These are phyloP conservation scores for Cnidoscolus chayamansa DNA, from an alignment of 441 rosid species.

Conservation along the genomic window DNA sequence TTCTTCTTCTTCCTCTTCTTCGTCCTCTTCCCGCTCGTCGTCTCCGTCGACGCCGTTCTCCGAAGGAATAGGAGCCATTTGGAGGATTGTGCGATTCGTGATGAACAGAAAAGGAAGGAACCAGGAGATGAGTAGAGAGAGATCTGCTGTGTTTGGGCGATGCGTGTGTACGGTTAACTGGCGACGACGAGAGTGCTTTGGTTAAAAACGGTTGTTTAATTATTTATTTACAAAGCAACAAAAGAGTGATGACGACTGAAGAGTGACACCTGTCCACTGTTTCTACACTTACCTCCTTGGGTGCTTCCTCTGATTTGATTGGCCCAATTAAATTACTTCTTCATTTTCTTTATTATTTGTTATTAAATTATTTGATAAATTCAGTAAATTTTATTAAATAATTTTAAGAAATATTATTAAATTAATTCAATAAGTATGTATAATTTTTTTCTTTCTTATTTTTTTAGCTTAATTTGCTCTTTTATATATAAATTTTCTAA, in stretches of 20 bases:
- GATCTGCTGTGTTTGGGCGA: constrained; percentile 4
- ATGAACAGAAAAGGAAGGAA: background rate
- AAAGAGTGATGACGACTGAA: constrained; percentile 28
- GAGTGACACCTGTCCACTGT: constrained; percentile 28
- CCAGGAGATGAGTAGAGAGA: constrained; percentile 18
- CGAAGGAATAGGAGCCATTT: constrained; percentile 76
- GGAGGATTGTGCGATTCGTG: constrained; percentile 26
- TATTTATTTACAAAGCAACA: constrained; percentile 49
- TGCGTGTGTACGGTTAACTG: background rate
- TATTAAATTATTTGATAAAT: no score
- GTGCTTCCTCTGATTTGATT: constrained; percentile 18
- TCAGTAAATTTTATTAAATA: background rate
- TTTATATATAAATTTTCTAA: no score
- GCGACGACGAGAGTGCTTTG: background rate
- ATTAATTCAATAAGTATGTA: no score
- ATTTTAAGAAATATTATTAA: no score
- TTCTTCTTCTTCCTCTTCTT: constrained; percentile 52
- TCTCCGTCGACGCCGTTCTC: constrained; percentile 97
- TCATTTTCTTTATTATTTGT: background rate
- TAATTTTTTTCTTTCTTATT: no score
- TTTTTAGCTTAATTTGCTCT: no score
- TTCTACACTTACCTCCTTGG: background rate
- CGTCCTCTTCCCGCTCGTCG: constrained; percentile 63
- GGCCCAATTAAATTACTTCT: background rate
- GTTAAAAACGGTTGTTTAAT: constrained; percentile 1